These are phyloP conservation scores for Liriodendron chinense DNA, from an alignment of 164 flowering plant species.

Conservation along the genomic window DNA sequence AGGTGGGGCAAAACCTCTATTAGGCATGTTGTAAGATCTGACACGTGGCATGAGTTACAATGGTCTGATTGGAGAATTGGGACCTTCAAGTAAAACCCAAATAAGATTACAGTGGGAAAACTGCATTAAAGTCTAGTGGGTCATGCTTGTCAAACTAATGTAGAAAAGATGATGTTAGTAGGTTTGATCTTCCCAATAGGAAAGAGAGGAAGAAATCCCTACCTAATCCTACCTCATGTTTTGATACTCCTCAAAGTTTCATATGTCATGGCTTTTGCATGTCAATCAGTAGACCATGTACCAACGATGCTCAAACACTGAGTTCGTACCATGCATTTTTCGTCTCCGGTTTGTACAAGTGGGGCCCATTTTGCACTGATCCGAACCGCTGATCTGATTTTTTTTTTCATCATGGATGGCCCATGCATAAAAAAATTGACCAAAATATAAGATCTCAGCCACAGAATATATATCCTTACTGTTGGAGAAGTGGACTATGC, in stretches of 20 bases:
- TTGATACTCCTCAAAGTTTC: conserved; percentile 10
- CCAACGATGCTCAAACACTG: not conserved
- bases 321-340: too few species aligned
- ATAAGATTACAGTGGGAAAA: conserved; percentile 1
- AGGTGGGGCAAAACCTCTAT: not conserved
- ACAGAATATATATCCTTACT: too few species aligned
- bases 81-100: not conserved
- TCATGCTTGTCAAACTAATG: conserved; percentile 10
- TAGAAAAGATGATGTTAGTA: conserved; percentile 15
- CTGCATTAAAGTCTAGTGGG: conserved; percentile 11
- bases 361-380: too few species aligned
- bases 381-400: too few species aligned
- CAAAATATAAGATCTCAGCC: too few species aligned
- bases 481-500: too few species aligned
- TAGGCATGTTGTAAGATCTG: not conserved
- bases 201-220: not conserved
- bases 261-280: conserved; percentile 1
- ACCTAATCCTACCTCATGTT: conserved; percentile 11
- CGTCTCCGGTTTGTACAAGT: too few species aligned
- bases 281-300: not conserved
- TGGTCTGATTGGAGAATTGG: not conserved
- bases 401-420: too few species aligned
- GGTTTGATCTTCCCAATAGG: conserved; percentile 8
- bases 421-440: too few species aligned
- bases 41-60: not conserved